Evolutionary conservation across 805 yeast species (phyloP).

Genomic region (Candida chilensis): DNA sequence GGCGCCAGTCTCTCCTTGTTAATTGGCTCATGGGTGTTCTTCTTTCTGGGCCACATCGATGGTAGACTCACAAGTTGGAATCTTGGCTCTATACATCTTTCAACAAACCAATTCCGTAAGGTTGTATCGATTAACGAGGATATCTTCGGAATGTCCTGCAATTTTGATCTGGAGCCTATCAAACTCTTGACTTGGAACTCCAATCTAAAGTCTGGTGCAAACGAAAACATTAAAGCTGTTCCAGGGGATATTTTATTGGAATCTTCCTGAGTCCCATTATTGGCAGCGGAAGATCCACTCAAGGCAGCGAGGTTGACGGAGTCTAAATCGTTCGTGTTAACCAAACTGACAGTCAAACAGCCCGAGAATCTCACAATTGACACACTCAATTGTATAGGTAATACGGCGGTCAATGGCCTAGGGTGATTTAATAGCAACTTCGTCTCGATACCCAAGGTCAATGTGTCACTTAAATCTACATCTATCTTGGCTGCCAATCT

Average conservation of each 20-base stretch:
- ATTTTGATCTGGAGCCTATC: slow-evolving; percentile 86
- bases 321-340: too few relatives aligned
- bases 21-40: too few relatives aligned
- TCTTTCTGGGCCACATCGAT: slow-evolving; percentile 77
- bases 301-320: too few relatives aligned
- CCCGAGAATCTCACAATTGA: slow-evolving; percentile 90
- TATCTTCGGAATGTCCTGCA: slow-evolving; percentile 90
- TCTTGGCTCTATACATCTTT: slow-evolving; percentile 89
- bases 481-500: slow-evolving; percentile 80
- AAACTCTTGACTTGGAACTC: slow-evolving; percentile 85
- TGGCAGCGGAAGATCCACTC: too few relatives aligned
- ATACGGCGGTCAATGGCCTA: slow-evolving; percentile 70
- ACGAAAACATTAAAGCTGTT: slow-evolving; percentile 79
- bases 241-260: slow-evolving; percentile 23
- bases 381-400: slow-evolving; percentile 80
- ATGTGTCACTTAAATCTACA: slow-evolving; percentile 80
- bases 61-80: slow-evolving; percentile 83
- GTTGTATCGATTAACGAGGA: slow-evolving; percentile 76
- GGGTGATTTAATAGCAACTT: slow-evolving; percentile 74
- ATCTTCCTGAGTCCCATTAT: slow-evolving; percentile 6
- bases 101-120: slow-evolving; percentile 82
- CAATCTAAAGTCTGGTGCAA: slow-evolving; percentile 82
- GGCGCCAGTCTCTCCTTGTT: too few relatives aligned
- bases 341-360: slow-evolving; percentile 69
- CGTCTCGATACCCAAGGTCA: slow-evolving; percentile 82